Evolutionary conservation across 768 basidiomycete genomes (phyloP).

Genomic region (Leccinum incarnatum): DNA sequence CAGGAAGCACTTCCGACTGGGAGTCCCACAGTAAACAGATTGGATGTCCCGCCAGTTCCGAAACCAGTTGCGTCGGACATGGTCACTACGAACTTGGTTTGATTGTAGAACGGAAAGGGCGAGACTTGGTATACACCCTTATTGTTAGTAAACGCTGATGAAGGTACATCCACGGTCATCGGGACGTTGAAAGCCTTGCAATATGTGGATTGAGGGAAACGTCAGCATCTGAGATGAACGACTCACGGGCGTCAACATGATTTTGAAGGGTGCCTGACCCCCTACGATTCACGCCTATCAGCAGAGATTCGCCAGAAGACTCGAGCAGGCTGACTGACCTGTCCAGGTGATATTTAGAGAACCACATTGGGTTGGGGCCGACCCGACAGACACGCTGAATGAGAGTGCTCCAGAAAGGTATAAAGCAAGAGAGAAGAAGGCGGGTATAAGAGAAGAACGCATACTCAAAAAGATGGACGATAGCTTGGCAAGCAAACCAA

Average conservation of each 20-base stretch:
- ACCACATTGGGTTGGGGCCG: conserved; percentile 58
- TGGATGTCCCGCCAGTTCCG: conserved; percentile 58
- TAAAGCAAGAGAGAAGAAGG: conserved; percentile 20
- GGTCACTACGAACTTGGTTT: conserved; percentile 46
- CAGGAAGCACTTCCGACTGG: conserved; percentile 45
- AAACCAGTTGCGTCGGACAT: conserved; percentile 77
- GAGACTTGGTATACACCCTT: conserved; percentile 48
- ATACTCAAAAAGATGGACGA: conserved; percentile 24
- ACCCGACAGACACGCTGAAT: conserved; percentile 49
- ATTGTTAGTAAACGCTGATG: conserved; percentile 51
- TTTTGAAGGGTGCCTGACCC: conserved; percentile 52
- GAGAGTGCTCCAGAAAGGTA: conserved; percentile 23
- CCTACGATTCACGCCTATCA: conserved; percentile 35
- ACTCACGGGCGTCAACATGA: conserved; percentile 52
- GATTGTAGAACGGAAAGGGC: conserved; percentile 41
- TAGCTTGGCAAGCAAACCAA: conserved; percentile 7
- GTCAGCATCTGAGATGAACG: neutral
- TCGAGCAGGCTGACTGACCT: conserved; percentile 41
- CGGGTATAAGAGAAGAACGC: conserved; percentile 26
- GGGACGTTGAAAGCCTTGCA: conserved; percentile 53
- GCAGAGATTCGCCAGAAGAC: neutral
- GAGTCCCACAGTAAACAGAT: conserved; percentile 46
- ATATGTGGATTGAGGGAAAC: conserved; percentile 6
- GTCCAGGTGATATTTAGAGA: conserved; percentile 59
- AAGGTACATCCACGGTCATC: conserved; percentile 52